Conservation (phyloP, 148 eudicot genomes). For the Heliamphora exappendiculata region DNA sequence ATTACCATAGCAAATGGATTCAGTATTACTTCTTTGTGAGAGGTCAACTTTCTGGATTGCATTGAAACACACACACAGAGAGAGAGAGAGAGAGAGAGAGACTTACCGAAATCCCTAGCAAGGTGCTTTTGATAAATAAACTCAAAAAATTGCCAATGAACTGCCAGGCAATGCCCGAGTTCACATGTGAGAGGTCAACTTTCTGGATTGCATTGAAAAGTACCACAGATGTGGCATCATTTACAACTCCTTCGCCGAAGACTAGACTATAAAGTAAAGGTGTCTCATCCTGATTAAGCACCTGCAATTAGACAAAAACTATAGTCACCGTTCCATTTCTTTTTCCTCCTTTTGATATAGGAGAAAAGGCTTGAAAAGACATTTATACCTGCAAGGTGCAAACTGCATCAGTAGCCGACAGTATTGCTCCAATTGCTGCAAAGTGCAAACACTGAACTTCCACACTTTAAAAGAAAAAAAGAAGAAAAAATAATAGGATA, state of each 20-base stretch:
- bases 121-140: conserved; percentile 58
- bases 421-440: conserved; percentile 81
- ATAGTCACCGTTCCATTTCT: neutral
- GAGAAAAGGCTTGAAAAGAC: neutral
- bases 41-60: no score
- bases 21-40: neutral
- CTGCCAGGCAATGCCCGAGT: conserved; percentile 27
- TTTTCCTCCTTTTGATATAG: neutral
- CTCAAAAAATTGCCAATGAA: conserved; percentile 48
- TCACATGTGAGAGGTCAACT: conserved; percentile 42
- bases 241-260: conserved; percentile 88
- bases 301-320: conserved; percentile 31
- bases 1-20: neutral
- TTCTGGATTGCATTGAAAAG: conserved; percentile 73
- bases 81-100: conserved; percentile 1
- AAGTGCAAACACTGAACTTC: conserved; percentile 26
- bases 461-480: neutral
- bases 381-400: conserved; percentile 74
- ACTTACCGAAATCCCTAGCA: conserved; percentile 60
- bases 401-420: conserved; percentile 88
- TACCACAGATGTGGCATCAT: conserved; percentile 86
- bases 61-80: neutral
- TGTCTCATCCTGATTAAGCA: conserved; percentile 80
- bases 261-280: conserved; percentile 76
- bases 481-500: neutral